Evolutionary conservation across 441 rosid species (phyloP), one percentile per base, ranked within the genome.

Genomic region (Geranium incanum): DNA sequence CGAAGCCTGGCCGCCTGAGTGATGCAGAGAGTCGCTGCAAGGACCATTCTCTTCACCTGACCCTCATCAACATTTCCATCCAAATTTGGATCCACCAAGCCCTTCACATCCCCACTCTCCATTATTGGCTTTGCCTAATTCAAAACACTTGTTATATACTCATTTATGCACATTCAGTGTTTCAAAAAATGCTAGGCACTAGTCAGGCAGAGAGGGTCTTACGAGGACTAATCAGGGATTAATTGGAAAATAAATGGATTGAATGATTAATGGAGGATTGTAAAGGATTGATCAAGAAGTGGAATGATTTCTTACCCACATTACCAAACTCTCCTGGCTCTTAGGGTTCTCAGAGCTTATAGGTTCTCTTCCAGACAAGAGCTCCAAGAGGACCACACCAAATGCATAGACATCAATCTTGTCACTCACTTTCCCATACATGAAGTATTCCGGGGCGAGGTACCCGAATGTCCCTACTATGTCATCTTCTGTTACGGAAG

Each of bases 381-480:
- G 97, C 86, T 93, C 98, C 16, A 93, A 93, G 59, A 93, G 86
- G 62, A 93, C 93, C 69, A 93, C 93, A 57, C 98, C 98, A 73
- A 83, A 88, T 8, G 98, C 96, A 76, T 87, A 93, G 39, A 91
- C 97, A 78, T 93, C 98, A 37, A 89, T 79, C 86, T 89, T 93
- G 81, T 93, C 91, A 45, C 88, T 89, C 73, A 93, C 87, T 81
- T 86, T 89, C 55, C 98, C 98, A 68, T 88, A 87, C 91, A 86
- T 82, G 84, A 93, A 88, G 71, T 91, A 93, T 78, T 93, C 98
- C 13, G 98, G 98, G 74, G 98, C 98, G 83, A 93, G 73, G 89
- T 57, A 82, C 97, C 98, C 98, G 78, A 93, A 93, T 55, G 98
- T 93, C 74, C 98, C 98, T 4, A 89, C 85, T 52, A 93, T 88